These are phyloP conservation scores for Linanthus parryae DNA, from an alignment of 148 eudicot genomes.

Conservation along the genomic window DNA sequence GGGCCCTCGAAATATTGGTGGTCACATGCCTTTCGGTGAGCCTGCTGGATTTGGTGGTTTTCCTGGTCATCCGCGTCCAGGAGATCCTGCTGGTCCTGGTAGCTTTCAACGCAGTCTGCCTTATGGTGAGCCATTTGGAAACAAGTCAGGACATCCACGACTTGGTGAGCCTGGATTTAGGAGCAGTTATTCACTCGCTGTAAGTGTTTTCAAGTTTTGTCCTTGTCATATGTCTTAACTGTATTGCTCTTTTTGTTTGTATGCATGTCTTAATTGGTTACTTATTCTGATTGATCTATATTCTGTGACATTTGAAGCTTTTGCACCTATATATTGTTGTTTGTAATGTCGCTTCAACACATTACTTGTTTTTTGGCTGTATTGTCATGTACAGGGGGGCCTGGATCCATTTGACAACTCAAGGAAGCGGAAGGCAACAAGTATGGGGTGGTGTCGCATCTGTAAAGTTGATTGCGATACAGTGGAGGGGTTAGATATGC, in stretches of 20 bases:
- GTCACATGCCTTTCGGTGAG: constrained; percentile 37
- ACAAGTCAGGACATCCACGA: constrained; percentile 41
- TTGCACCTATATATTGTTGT: too few species aligned
- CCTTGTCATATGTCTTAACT: too few species aligned
- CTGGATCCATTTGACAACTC: constrained; percentile 57
- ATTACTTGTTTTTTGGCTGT: constrained; percentile 18
- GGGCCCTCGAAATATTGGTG: constrained; percentile 33
- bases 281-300: neutral
- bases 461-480: constrained; percentile 91
- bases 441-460: constrained; percentile 84
- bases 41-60: constrained; percentile 45
- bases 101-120: constrained; percentile 41
- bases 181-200: constrained; percentile 44
- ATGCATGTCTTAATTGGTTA: neutral
- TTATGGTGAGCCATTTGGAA: constrained; percentile 51
- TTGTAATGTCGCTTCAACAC: too few species aligned
- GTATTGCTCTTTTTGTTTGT: neutral
- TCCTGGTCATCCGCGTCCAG: constrained; percentile 38
- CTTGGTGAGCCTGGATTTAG: constrained; percentile 70
- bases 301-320: neutral
- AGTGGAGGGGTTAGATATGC: constrained; percentile 86
- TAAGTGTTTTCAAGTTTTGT: too few species aligned
- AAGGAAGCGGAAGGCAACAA: constrained; percentile 52
- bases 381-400: constrained; percentile 40
- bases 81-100: constrained; percentile 48